Base-by-base conservation (phyloP, 306 rosid species). In the Cucumis sativus region DNA sequence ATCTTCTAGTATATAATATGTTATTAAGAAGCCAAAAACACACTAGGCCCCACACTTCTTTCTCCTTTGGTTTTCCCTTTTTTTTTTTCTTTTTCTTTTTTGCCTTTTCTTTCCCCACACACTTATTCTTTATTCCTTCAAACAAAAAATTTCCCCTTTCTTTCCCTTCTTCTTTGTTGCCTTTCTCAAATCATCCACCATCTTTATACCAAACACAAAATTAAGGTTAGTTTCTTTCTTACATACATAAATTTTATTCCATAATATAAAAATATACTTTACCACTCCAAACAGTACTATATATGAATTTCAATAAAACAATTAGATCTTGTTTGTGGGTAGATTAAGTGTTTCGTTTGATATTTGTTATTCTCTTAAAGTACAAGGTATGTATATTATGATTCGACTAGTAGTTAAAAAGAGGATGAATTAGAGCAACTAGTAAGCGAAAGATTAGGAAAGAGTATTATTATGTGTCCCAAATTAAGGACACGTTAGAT, bases 51-150 rank as follows among this genome's bases (percentile, higher is more conserved):
- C 54, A 39, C 76, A 2, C 72, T 60, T 58, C 66, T 52, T 14
- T 30, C 28, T 45, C 80, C 78, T 74, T 37, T 72, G 74, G 77
- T 28, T 28, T 28, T 28, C 30, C 30, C 2, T 28, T 28, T 28
- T 33, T 4, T 33, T 33, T 33, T 33, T 33, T 33, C 5, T 33
- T 33, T 33, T 33, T 33, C 5, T 4, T 33, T 52, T 69, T 77
- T 70, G 59, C 72, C 57, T 39, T 72, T 66, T 62, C 51, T 76
- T 18, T 67, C 37, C 47, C 6, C 79, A 75, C 54, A 49, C 79
- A 17, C 43, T 17, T 35, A 33, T 41, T 61, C 51, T 75, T 75
- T 57, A 58, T 59, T 76, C 79, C 79, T 20, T 60, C 35, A 18
- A 66, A 23, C 25, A 16, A 16, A 47, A 12, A 47, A 47, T 8